These are phyloP conservation scores for Penicillium sclerotiorum DNA, from an alignment of 2,329 filamentous ascomycete genomes.

Conservation along the genomic window DNA sequence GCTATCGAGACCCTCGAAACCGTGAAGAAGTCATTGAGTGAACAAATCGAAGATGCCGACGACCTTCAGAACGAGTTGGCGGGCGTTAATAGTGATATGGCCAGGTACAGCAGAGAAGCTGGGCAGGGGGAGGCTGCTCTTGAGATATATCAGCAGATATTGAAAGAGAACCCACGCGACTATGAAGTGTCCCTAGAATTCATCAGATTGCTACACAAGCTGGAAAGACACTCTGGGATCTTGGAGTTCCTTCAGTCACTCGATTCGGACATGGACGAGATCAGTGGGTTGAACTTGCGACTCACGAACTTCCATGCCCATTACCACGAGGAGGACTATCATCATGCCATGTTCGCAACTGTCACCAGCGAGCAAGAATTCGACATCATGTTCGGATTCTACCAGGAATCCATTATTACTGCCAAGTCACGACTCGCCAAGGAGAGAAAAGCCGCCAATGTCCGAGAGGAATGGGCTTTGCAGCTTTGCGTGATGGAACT, in stretches of 20 bases:
- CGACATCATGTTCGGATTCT: background rate
- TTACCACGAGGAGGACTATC: constrained; percentile 1
- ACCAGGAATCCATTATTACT: background rate
- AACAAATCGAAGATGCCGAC: background rate
- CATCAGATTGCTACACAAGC: background rate
- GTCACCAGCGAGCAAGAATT: background rate
- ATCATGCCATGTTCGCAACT: constrained; percentile 8
- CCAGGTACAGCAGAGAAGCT: constrained; percentile 6
- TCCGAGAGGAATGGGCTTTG: background rate
- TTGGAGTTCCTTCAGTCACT: constrained; percentile 17
- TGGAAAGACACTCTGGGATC: background rate
- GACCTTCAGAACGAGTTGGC: background rate
- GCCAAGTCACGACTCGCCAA: background rate
- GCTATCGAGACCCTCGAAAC: background rate
- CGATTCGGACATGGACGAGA: constrained; percentile 12
- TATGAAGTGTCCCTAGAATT: background rate
- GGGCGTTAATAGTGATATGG: constrained; percentile 10
- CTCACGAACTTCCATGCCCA: constrained; percentile 12
- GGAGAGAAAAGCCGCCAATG: constrained; percentile 5
- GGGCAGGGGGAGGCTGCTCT: constrained; percentile 8
- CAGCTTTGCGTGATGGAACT: constrained; percentile 4
- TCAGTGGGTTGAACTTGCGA: constrained; percentile 7
- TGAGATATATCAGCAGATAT: constrained; percentile 15
- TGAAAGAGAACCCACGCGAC: background rate
- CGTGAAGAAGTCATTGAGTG: background rate